Evolutionary conservation across 2,329 filamentous ascomycete genomes (phyloP).

Genomic region (Scedosporium boydii): DNA sequence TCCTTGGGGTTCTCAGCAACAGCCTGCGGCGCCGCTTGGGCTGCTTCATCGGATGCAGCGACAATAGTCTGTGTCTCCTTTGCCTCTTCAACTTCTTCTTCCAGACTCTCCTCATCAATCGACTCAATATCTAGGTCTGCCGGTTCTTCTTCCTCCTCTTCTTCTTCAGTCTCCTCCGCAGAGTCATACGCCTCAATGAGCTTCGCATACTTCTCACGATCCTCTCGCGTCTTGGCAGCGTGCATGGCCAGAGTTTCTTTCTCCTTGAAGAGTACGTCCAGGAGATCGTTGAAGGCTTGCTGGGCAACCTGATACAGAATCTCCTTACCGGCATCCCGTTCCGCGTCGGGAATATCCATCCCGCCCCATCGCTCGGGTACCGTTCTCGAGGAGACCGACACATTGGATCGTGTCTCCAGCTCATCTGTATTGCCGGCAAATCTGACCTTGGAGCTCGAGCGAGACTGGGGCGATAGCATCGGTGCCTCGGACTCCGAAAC

Average conservation of each 20-base stretch:
- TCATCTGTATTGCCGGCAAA: constrained; percentile 64
- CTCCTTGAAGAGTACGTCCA: constrained; percentile 75
- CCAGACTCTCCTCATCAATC: constrained; percentile 20
- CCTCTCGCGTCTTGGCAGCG: constrained; percentile 51
- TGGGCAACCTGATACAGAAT: constrained; percentile 87
- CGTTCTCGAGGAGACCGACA: constrained; percentile 62
- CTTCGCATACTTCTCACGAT: constrained; percentile 47
- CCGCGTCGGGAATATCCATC: constrained; percentile 71
- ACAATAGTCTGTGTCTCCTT: neutral
- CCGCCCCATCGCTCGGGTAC: constrained; percentile 68
- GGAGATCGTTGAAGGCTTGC: constrained; percentile 84
- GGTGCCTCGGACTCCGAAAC: constrained; percentile 16
- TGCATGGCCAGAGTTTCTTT: constrained; percentile 69
- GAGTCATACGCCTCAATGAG: constrained; percentile 31
- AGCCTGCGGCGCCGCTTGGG: neutral
- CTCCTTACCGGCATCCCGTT: constrained; percentile 76
- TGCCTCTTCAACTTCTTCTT: constrained; percentile 17
- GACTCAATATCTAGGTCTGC: constrained; percentile 11
- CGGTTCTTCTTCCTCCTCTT: constrained; percentile 18
- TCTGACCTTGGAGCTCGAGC: constrained; percentile 70
- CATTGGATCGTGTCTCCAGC: constrained; percentile 61
- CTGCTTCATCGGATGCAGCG: constrained; percentile 8
- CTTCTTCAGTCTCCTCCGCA: constrained; percentile 11
- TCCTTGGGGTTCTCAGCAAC: neutral
- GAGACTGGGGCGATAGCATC: constrained; percentile 42